These are phyloP conservation scores for Carex scoparia DNA, from an alignment of 176 grass and related monocot species.

Conservation along the genomic window DNA sequence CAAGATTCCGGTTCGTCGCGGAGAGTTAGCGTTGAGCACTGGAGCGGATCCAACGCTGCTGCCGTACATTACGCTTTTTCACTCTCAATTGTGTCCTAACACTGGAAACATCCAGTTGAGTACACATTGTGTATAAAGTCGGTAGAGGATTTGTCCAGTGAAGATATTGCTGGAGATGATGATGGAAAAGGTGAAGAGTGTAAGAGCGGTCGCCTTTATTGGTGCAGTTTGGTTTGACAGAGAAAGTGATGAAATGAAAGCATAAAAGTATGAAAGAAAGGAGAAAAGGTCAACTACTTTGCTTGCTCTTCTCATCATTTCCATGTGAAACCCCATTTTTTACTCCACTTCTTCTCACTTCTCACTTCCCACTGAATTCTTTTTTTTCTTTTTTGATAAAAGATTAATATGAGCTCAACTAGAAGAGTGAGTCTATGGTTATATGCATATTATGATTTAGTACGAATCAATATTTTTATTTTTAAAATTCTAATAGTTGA, in stretches of 20 bases:
- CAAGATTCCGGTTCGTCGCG: background rate
- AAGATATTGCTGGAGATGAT: background rate
- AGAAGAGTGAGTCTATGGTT: too few species aligned
- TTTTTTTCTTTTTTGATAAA: too few species aligned
- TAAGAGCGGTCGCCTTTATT: background rate
- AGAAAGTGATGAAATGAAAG: background rate
- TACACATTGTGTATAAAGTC: background rate
- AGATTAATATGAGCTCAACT: too few species aligned
- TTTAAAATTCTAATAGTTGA: too few species aligned
- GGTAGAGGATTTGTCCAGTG: background rate
- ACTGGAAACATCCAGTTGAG: background rate
- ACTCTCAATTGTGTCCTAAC: background rate
- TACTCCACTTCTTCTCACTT: background rate
- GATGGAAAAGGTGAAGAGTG: background rate
- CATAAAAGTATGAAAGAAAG: background rate
- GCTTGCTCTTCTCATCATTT: conserved; percentile 31
- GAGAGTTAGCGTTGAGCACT: conserved; percentile 2
- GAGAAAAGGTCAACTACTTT: conserved; percentile 30
- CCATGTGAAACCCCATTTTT: background rate
- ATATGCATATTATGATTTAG: too few species aligned
- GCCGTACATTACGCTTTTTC: too few species aligned
- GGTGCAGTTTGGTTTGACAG: conserved; percentile 12
- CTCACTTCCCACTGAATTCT: too few species aligned
- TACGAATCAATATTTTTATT: too few species aligned
- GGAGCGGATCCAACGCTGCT: background rate